Base-by-base conservation (phyloP, 441 rosid genomes). In the Gossypium trilobum region DNA sequence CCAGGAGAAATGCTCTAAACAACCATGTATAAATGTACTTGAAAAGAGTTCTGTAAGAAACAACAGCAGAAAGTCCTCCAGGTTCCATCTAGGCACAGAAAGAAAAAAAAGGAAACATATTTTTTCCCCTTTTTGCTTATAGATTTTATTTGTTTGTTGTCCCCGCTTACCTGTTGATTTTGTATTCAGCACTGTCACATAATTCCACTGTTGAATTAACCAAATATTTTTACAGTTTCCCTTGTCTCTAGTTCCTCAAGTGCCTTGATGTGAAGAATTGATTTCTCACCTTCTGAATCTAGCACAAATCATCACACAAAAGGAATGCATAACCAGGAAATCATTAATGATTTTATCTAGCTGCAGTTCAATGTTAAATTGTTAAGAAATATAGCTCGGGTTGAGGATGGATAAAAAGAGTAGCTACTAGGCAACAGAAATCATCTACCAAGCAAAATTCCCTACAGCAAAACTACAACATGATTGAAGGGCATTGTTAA, bases 121-220 rank as follows among this genome's bases (percentile, higher is more conserved):
- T 2, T 71, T 72, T 60, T 80, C 76, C 61, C 71, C 65, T 71
- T 73, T 29, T 79, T 84, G 85, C 81, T 78, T 72, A 80, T 87
- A 81, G 77, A 75, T 23, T 76, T 78, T 77, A 65, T 82, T 59
- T 50, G 70, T 75, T 79, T 61, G 65, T 20, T 66, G 71, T 19
- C 23, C 61, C 71, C 80, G 51, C 80, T 61, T 57, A 73, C 81
- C 46, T 71, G 50, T 68, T 73, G 77, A 75, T 74, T 5, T 78
- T 79, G 65, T 79, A 78, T 79, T 76, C 73, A 75, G 52, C 77
- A 73, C 75, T 65, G 66, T 66, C 63, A 77, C 81, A 74, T 55
- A 78, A 78, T 77, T 80, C 73, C 76, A 79, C 73, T 82, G 54
- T 64, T 70, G 22, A 82, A 78, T 68, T 69, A 62, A 55, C 8